These are phyloP conservation scores for Panicum virgatum DNA, from an alignment of 202 grass and related monocot species.

Conservation along the genomic window DNA sequence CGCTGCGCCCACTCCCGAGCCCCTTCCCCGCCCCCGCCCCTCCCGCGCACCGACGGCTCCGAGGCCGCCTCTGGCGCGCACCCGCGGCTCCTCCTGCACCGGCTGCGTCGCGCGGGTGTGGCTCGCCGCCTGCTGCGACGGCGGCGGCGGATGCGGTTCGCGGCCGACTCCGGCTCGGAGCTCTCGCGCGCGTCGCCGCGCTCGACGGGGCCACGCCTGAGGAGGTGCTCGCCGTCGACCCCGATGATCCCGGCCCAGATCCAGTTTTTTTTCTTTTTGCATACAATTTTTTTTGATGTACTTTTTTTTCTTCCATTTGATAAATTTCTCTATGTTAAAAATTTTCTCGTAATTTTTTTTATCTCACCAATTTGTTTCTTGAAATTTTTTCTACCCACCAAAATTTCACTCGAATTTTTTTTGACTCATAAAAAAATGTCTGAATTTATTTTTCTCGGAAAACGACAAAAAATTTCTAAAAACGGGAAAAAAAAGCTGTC, in stretches of 20 bases:
- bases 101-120: slow-evolving; percentile 81
- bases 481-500: no score
- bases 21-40: slow-evolving; percentile 26
- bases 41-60: slow-evolving; percentile 10
- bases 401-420: no score
- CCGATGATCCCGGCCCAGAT: slow-evolving; percentile 68
- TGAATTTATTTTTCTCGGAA: no score
- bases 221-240: slow-evolving; percentile 65
- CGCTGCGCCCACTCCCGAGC: slow-evolving; percentile 34
- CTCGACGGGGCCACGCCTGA: slow-evolving; percentile 72
- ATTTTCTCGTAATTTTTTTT: no score
- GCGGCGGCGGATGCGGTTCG: slow-evolving; percentile 67
- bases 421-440: no score
- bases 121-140: slow-evolving; percentile 32
- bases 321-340: no score
- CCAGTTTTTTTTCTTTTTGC: no score
- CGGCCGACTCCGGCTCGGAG: slow-evolving; percentile 92
- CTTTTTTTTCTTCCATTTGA: no score
- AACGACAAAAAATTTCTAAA: no score
- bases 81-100: slow-evolving; percentile 41
- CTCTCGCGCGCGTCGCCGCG: slow-evolving; percentile 72
- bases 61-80: background rate
- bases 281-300: no score
- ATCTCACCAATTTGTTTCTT: no score
- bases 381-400: no score